Conservation (phyloP, 192 early-diverging fungal genomes). For the Funneliformis geosporum region DNA sequence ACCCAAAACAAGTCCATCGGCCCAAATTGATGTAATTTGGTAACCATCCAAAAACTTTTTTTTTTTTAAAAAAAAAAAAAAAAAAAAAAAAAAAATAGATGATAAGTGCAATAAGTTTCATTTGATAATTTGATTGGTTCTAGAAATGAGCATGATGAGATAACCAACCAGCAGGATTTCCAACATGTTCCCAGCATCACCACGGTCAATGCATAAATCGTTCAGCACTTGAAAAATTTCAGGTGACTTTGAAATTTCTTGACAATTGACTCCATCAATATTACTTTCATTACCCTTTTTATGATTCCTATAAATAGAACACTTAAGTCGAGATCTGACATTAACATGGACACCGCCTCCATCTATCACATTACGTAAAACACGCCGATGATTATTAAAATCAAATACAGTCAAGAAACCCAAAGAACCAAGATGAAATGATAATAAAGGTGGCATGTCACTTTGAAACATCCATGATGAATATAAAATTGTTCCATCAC, state of each 20-base stretch:
- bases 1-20: conserved; percentile 84
- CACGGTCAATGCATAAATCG: conserved; percentile 90
- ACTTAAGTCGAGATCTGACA: conserved; percentile 81
- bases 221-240: conserved; percentile 86
- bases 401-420: conserved; percentile 91
- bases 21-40: conserved; percentile 91
- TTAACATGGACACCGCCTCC: conserved; percentile 74
- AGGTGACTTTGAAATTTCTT: not conserved
- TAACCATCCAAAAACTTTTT: conserved; percentile 62
- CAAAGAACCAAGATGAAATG: conserved; percentile 89
- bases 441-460: conserved; percentile 82
- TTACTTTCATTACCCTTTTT: conserved; percentile 34
- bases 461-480: conserved; percentile 85
- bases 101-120: too few species aligned
- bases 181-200: conserved; percentile 84
- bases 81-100: not conserved
- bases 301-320: conserved; percentile 71
- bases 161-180: conserved; percentile 61
- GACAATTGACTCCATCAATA: conserved; percentile 43
- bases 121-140: too few species aligned
- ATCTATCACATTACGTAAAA: conserved; percentile 49
- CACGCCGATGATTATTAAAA: conserved; percentile 57
- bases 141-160: not conserved
- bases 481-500: conserved; percentile 92
- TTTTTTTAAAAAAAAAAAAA: too few species aligned